phyloP scores from a whole-genome alignment of 2,329 filamentous ascomycete species.

The Xylariaceae sp. region DNA sequence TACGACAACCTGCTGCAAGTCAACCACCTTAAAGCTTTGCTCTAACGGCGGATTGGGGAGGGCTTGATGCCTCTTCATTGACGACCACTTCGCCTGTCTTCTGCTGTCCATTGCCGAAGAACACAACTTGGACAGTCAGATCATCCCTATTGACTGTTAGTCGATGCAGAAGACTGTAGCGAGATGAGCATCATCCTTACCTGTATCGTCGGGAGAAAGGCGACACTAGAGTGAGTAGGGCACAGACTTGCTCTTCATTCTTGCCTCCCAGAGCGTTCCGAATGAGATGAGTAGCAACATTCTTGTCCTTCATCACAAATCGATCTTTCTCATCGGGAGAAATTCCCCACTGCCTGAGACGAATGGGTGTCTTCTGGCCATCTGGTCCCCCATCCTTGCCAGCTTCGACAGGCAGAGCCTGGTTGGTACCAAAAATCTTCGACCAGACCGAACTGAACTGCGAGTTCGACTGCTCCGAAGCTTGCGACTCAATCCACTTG shows the following conservation, averaged over 20 bases:
- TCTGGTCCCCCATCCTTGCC: conserved; percentile 42
- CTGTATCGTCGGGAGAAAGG: conserved; percentile 90
- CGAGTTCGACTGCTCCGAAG: conserved; percentile 43
- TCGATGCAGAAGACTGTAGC: neutral
- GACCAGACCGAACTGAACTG: conserved; percentile 70
- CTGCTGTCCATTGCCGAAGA: conserved; percentile 78
- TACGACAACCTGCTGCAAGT: too few species aligned
- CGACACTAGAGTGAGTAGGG: conserved; percentile 82
- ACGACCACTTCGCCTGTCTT: conserved; percentile 74
- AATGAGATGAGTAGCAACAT: conserved; percentile 91
- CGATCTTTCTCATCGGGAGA: conserved; percentile 67
- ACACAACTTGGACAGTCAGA: conserved; percentile 95
- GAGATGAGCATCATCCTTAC: conserved; percentile 43
- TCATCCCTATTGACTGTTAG: conserved; percentile 65
- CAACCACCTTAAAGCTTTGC: conserved; percentile 29
- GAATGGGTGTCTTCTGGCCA: conserved; percentile 83
- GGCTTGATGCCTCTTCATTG: conserved; percentile 81
- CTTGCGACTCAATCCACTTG: conserved; percentile 88
- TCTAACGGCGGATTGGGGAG: conserved; percentile 30
- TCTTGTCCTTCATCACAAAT: conserved; percentile 94
- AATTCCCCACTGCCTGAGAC: conserved; percentile 87
- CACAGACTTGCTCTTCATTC: conserved; percentile 90
- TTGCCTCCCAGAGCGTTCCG: conserved; percentile 92
- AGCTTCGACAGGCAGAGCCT: conserved; percentile 72
- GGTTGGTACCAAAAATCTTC: conserved; percentile 54